phyloP scores from a whole-genome alignment of 768 basidiomycete species.

The Daedaleopsis sinensis region DNA sequence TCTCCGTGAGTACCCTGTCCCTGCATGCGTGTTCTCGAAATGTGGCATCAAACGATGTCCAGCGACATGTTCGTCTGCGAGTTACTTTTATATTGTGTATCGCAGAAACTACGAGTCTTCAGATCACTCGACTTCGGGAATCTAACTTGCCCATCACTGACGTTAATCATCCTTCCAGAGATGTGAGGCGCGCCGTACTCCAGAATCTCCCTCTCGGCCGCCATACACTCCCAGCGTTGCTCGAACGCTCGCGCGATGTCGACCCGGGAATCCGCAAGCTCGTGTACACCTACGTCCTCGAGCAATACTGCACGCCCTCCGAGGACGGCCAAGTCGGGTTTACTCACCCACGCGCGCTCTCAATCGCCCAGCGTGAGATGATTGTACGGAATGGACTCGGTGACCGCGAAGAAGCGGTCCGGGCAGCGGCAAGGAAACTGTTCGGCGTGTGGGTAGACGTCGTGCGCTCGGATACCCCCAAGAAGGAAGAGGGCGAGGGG shows the following conservation, averaged over 20 bases:
- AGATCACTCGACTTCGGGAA: too few species aligned
- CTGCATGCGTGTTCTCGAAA: not conserved
- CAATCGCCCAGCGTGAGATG: conserved; percentile 72
- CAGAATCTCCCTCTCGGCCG: conserved; percentile 65
- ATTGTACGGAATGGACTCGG: conserved; percentile 83
- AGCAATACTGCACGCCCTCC: conserved; percentile 41
- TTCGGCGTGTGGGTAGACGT: conserved; percentile 78
- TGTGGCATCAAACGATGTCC: not conserved
- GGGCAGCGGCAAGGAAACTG: conserved; percentile 70
- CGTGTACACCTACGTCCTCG: conserved; percentile 65
- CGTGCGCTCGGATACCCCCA: conserved; percentile 36
- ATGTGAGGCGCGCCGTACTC: conserved; percentile 83
- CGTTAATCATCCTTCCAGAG: conserved; percentile 45
- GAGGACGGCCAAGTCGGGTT: conserved; percentile 45
- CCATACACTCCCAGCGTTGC: conserved; percentile 62
- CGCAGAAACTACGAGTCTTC: too few species aligned
- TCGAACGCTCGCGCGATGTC: conserved; percentile 78
- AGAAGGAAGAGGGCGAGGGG: conserved; percentile 36
- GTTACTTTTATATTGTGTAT: too few species aligned
- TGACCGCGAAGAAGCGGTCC: conserved; percentile 79
- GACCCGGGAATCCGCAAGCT: conserved; percentile 76
- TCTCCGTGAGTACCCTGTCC: conserved; percentile 59
- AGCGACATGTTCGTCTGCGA: too few species aligned
- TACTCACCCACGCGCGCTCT: conserved; percentile 66
- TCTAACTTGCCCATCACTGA: too few species aligned